Percentiles rank a stretch among this genome's conserved stretches.
phyloP scores from a whole-genome alignment of 176 grass and related monocot genomes.

The Stipa capillata region DNA sequence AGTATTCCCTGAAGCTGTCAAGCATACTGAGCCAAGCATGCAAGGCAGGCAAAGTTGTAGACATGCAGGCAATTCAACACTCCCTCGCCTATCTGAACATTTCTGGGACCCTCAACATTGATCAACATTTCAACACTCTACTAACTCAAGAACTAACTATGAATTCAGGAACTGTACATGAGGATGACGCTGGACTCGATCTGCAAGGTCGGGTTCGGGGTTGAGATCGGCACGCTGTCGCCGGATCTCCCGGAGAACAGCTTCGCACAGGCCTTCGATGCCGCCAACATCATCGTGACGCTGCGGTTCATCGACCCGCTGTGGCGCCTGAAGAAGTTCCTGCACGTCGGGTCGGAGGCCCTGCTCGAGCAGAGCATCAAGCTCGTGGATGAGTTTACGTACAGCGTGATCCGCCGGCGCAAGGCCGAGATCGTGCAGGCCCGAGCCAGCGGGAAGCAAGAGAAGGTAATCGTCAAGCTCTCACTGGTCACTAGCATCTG shows the following conservation, averaged over 20 bases:
- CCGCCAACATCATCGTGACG: constrained; percentile 74
- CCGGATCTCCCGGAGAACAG: constrained; percentile 71
- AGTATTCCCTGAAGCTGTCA: constrained; percentile 78
- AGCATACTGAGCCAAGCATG: constrained; percentile 59
- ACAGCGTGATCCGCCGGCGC: constrained; percentile 61
- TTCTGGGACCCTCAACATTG: too few species aligned
- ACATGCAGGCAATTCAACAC: constrained; percentile 68
- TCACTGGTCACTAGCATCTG: too few species aligned
- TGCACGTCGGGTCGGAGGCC: constrained; percentile 65
- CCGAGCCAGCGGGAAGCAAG: constrained; percentile 38
- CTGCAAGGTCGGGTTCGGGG: constrained; percentile 83
- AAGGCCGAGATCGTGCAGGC: constrained; percentile 69
- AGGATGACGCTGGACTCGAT: constrained; percentile 97
- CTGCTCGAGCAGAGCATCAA: constrained; percentile 86
- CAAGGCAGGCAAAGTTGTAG: constrained; percentile 28
- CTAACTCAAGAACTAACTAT: background rate
- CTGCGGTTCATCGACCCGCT: constrained; percentile 82
- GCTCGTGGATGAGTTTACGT: constrained; percentile 82
- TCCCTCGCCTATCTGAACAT: background rate
- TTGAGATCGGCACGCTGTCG: constrained; percentile 81
- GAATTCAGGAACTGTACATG: constrained; percentile 72
- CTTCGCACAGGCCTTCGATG: constrained; percentile 81
- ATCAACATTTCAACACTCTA: background rate
- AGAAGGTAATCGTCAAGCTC: constrained; percentile 29
- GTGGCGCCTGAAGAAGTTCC: constrained; percentile 72